phyloP scores from a whole-genome alignment of 371 early-diverging fungal species.

The Mucor circinelloides region DNA sequence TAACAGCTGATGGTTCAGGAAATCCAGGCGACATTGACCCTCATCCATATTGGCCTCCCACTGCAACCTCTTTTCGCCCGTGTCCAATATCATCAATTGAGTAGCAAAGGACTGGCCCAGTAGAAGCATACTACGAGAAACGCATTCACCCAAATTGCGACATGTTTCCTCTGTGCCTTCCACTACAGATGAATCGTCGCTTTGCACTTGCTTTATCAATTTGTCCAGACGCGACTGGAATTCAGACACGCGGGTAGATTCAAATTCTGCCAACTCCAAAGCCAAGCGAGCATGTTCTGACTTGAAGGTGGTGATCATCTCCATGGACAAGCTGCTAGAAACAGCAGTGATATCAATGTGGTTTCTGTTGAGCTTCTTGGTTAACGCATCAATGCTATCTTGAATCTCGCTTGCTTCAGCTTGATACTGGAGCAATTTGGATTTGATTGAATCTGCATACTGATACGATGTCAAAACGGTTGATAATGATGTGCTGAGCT shows the following conservation, averaged over 20 bases:
- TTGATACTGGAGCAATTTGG: conserved; percentile 8
- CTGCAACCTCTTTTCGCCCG: conserved; percentile 10
- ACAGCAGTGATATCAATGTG: conserved; percentile 20
- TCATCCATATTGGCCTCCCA: conserved; percentile 21
- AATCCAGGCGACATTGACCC: conserved; percentile 2
- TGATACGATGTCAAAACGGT: conserved; percentile 11
- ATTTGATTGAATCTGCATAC: conserved; percentile 17
- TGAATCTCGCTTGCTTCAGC: conserved; percentile 12
- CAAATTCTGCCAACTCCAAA: not conserved
- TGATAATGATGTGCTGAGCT: conserved; percentile 10
- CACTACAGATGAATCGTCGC: not conserved
- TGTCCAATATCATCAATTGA: conserved; percentile 11
- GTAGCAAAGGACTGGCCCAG: conserved; percentile 10
- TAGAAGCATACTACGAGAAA: not conserved
- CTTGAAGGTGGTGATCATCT: not conserved
- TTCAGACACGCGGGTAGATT: not conserved
- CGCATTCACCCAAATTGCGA: conserved; percentile 3
- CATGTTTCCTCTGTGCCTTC: conserved; percentile 8
- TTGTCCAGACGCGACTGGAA: conserved; percentile 2
- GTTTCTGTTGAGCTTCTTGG: not conserved
- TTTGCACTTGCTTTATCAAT: not conserved
- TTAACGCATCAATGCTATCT: conserved; percentile 14
- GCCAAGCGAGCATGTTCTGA: not conserved
- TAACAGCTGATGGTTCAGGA: conserved; percentile 15
- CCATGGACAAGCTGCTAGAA: not conserved